Conservation (phyloP, 2,329 filamentous ascomycete species). For the Diaporthe ampelina region DNA sequence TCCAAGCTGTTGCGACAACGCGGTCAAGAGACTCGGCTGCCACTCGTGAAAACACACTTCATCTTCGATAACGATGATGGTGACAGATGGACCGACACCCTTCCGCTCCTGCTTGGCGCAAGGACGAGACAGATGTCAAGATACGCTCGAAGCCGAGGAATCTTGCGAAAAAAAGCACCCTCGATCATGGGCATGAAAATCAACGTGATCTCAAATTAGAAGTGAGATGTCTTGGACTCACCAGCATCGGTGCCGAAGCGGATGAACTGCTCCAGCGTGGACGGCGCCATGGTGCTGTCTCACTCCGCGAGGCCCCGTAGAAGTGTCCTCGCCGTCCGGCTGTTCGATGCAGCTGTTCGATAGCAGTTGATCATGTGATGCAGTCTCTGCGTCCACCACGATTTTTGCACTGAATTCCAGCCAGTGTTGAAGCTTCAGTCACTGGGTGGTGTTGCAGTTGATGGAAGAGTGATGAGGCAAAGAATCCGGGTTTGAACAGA, state of each 20-base stretch:
- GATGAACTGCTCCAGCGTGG: conserved; percentile 53
- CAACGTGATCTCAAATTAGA: no score
- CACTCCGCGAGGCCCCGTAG: not conserved
- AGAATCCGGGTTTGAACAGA: not conserved
- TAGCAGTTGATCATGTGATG: not conserved
- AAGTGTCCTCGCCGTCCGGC: not conserved
- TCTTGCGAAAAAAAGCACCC: no score
- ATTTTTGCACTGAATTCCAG: not conserved
- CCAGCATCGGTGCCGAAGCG: conserved; percentile 52
- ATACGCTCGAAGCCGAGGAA: not conserved
- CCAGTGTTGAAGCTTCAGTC: no score
- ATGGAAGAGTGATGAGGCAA: not conserved
- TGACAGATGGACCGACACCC: not conserved
- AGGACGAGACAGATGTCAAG: not conserved
- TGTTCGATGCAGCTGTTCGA: not conserved
- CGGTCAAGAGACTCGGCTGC: not conserved
- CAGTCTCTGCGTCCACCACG: not conserved
- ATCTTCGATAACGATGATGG: no score
- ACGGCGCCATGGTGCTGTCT: conserved; percentile 11
- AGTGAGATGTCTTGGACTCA: conserved; percentile 35
- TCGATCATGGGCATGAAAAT: not conserved
- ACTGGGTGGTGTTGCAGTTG: not conserved
- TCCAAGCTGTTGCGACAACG: no score
- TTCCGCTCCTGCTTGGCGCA: not conserved
- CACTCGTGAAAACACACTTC: not conserved